These are phyloP conservation scores for Silene coronaria DNA, from an alignment of 179 eudicot genomes.

Conservation along the genomic window DNA sequence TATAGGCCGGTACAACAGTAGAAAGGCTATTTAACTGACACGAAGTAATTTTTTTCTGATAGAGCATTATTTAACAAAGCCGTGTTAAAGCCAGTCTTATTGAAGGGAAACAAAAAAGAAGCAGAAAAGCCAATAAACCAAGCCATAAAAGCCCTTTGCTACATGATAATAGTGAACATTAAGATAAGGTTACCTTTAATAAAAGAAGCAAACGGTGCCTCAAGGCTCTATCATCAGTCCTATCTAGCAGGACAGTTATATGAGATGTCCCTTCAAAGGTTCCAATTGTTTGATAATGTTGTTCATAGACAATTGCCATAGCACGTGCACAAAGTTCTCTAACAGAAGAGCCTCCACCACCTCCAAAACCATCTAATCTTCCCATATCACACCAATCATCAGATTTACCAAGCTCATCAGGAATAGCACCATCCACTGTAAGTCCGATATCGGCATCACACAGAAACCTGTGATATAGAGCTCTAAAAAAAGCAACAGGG, in stretches of 20 bases:
- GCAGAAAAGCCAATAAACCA: not conserved
- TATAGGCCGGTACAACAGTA: not conserved
- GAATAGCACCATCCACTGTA: slow-evolving; percentile 97
- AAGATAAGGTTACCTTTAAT: slow-evolving; percentile 52
- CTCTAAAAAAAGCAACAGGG: slow-evolving; percentile 94
- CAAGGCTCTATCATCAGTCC: slow-evolving; percentile 97
- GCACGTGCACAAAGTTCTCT: slow-evolving; percentile 99
- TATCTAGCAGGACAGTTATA: slow-evolving; percentile 83
- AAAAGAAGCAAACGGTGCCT: slow-evolving; percentile 94
- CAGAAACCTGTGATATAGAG: slow-evolving; percentile 88
- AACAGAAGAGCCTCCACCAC: slow-evolving; percentile 93
- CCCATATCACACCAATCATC: slow-evolving; percentile 99
- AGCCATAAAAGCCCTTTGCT: not conserved
- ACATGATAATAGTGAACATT: slow-evolving; percentile 8
- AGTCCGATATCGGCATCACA: slow-evolving; percentile 97
- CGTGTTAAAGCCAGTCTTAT: slow-evolving; percentile 4
- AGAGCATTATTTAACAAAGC: not conserved
- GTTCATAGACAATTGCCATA: slow-evolving; percentile 98
- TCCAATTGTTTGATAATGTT: slow-evolving; percentile 69
- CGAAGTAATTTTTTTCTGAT: not conserved
- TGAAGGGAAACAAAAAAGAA: not conserved
- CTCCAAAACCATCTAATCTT: slow-evolving; percentile 98
- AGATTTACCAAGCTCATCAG: slow-evolving; percentile 94
- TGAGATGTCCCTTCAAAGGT: slow-evolving; percentile 97
- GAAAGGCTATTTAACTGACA: slow-evolving; percentile 1